Percentiles rank a stretch among this genome's conserved stretches.
Conservation (phyloP, 495 filamentous ascomycete species). For the Chaetomium fimeti region DNA sequence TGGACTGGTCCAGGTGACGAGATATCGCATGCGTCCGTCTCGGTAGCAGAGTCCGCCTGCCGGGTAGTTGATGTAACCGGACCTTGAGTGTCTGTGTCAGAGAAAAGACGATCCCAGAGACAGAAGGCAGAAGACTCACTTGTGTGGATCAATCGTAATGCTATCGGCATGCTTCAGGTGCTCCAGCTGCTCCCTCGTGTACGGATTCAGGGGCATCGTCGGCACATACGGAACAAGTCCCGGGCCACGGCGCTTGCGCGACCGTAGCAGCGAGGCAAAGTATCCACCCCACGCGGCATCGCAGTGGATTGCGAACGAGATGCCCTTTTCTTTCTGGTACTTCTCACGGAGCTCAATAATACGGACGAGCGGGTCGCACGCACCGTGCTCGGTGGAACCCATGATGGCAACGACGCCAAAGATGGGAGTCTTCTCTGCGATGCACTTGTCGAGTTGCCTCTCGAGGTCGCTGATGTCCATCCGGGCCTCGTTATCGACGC, state of each 20-base stretch:
- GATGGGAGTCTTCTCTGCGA: conserved; percentile 38
- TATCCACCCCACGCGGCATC: conserved; percentile 56
- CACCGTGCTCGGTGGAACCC: conserved; percentile 42
- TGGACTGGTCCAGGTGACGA: conserved; percentile 52
- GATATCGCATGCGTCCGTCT: conserved; percentile 46
- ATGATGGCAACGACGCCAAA: conserved; percentile 32
- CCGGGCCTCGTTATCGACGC: conserved; percentile 42
- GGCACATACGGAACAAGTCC: conserved; percentile 37
- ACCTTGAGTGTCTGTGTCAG: too few species aligned
- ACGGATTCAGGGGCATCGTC: conserved; percentile 30
- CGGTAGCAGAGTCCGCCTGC: conserved; percentile 48
- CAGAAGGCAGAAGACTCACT: too few species aligned
- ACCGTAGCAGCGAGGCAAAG: conserved; percentile 48
- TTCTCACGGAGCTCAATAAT: conserved; percentile 42
- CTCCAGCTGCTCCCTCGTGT: conserved; percentile 42
- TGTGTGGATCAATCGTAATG: conserved; percentile 52
- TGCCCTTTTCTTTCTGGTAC: conserved; percentile 40
- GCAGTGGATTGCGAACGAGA: conserved; percentile 46
- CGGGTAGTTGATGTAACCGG: conserved; percentile 51
- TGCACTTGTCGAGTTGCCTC: conserved; percentile 31
- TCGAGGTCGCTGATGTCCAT: conserved; percentile 39
- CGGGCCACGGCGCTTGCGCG: conserved; percentile 20
- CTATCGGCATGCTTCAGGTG: conserved; percentile 40
- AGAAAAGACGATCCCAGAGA: too few species aligned
- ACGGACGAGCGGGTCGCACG: conserved; percentile 40